phyloP scores from a whole-genome alignment of 805 yeast genomes.

The Candida michaelii region DNA sequence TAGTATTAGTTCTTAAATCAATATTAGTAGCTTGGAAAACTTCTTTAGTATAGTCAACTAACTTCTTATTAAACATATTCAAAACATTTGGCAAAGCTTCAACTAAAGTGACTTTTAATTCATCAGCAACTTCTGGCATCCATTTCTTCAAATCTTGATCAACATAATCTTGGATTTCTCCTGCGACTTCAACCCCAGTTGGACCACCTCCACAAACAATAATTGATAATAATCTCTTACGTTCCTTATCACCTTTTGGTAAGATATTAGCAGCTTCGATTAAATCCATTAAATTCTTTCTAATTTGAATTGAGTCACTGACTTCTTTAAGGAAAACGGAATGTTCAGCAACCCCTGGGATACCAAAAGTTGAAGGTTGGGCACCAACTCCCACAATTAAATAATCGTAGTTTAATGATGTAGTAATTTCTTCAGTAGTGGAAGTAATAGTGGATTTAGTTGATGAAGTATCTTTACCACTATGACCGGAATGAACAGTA shows the following conservation, averaged over 20 bases:
- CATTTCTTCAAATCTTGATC: slow-evolving; percentile 86
- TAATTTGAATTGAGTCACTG: slow-evolving; percentile 80
- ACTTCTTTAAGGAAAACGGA: slow-evolving; percentile 90
- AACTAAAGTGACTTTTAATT: slow-evolving; percentile 78
- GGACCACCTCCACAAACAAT: slow-evolving; percentile 99
- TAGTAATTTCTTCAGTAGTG: slow-evolving; percentile 42
- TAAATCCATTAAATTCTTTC: slow-evolving; percentile 79
- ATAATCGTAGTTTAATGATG: slow-evolving; percentile 68
- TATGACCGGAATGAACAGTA: slow-evolving; percentile 55
- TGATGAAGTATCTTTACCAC: slow-evolving; percentile 49
- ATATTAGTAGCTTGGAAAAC: slow-evolving; percentile 68
- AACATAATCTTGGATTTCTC: slow-evolving; percentile 91
- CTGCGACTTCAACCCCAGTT: slow-evolving; percentile 97
- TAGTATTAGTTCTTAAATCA: slow-evolving; percentile 76
- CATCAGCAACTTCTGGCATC: slow-evolving; percentile 83
- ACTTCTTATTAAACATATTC: slow-evolving; percentile 66
- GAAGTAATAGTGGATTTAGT: slow-evolving; percentile 40
- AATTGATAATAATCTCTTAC: slow-evolving; percentile 80
- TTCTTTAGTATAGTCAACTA: slow-evolving; percentile 76
- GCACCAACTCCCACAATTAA: slow-evolving; percentile 94
- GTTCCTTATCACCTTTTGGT: slow-evolving; percentile 72
- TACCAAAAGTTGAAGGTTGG: slow-evolving; percentile 90
- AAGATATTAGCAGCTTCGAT: slow-evolving; percentile 85
- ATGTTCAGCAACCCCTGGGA: slow-evolving; percentile 88
- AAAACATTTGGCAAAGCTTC: slow-evolving; percentile 92